Conservation (phyloP, 768 basidiomycete species). For the Mycena maculata region DNA sequence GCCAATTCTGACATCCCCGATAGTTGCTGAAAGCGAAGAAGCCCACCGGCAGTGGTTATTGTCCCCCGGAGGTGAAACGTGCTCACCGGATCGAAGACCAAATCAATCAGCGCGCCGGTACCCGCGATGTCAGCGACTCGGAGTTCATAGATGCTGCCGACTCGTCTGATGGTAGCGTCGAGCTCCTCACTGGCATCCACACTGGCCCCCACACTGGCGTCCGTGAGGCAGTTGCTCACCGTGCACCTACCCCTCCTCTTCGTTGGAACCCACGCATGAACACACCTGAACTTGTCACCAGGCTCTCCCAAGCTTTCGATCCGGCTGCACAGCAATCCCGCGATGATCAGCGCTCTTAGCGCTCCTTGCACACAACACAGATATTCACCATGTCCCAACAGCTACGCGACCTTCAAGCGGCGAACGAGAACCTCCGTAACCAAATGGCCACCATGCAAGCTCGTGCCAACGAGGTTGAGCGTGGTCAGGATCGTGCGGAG, state of each 20-base stretch:
- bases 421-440: neutral
- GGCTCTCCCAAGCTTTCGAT: neutral
- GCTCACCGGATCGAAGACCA: neutral
- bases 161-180: neutral
- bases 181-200: neutral
- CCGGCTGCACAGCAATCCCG: neutral
- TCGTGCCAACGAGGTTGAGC: neutral
- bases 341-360: neutral
- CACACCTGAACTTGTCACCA: neutral
- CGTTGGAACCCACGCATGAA: neutral
- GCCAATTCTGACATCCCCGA: neutral
- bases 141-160: neutral
- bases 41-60: neutral
- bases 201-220: neutral
- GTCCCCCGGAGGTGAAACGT: neutral
- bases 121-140: neutral
- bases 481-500: neutral
- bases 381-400: neutral
- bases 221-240: neutral
- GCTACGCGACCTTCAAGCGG: neutral
- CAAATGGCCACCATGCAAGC: neutral
- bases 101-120: neutral
- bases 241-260: neutral
- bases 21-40: neutral
- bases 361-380: neutral